These are phyloP conservation scores for Aspergillus ostianus DNA, from an alignment of 495 filamentous ascomycete genomes.

Conservation along the genomic window DNA sequence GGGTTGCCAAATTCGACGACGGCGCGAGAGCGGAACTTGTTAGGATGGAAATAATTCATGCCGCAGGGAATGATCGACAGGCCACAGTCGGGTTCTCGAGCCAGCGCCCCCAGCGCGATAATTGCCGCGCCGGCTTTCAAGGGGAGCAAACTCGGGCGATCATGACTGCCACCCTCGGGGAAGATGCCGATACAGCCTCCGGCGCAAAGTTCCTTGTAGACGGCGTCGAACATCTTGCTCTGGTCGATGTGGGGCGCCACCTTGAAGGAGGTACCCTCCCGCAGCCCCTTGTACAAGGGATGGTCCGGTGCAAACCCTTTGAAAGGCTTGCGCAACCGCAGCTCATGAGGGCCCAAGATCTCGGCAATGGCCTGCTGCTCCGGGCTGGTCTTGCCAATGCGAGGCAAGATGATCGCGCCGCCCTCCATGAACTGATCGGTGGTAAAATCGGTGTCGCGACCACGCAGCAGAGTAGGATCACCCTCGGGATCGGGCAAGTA, in stretches of 20 bases:
- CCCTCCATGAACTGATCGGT: constrained; percentile 67
- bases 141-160: constrained; percentile 88
- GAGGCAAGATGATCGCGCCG: constrained; percentile 83
- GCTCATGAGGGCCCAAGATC: constrained; percentile 75
- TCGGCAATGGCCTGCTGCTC: constrained; percentile 72
- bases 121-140: constrained; percentile 97
- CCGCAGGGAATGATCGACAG: constrained; percentile 96
- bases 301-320: constrained; percentile 54
- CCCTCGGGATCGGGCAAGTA: constrained; percentile 86
- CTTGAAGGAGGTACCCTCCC: constrained; percentile 75
- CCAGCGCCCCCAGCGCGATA: constrained; percentile 93
- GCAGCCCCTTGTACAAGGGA: constrained; percentile 36
- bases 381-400: constrained; percentile 71
- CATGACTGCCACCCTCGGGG: constrained; percentile 96
- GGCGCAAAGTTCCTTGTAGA: constrained; percentile 73
- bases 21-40: constrained; percentile 96
- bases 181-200: constrained; percentile 97
- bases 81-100: constrained; percentile 82
- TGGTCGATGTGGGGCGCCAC: constrained; percentile 93
- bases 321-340: constrained; percentile 83
- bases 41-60: constrained; percentile 99
- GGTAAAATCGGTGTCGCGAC: constrained; percentile 85
- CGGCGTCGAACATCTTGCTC: constrained; percentile 85
- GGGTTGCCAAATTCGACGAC: constrained; percentile 95
- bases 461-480: constrained; percentile 77